phyloP scores from a whole-genome alignment of 169 alveolate species.

The Plasmodium vivax region DNA sequence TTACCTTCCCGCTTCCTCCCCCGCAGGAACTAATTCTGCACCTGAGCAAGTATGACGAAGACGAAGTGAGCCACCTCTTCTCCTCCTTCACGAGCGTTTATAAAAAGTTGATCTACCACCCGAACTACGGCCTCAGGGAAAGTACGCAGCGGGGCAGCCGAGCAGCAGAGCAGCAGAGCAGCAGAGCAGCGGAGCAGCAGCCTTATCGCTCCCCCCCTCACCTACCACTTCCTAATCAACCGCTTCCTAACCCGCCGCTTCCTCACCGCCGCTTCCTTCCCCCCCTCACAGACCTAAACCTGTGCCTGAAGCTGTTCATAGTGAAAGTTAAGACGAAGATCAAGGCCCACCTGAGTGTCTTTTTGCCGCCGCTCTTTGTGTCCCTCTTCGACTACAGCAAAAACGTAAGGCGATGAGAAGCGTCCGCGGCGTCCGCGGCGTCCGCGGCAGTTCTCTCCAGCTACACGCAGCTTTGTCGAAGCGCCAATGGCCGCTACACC shows the following conservation, averaged over 20 bases:
- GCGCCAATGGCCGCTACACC: no score
- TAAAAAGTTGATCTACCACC: constrained; percentile 51
- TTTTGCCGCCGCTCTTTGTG: constrained; percentile 45
- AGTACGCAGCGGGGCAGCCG: not conserved
- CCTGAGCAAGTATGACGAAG: constrained; percentile 20
- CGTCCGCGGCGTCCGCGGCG: not conserved
- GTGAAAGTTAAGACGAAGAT: constrained; percentile 39
- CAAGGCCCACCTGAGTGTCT: constrained; percentile 29
- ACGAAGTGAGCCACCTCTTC: constrained; percentile 13
- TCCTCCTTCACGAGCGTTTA: constrained; percentile 43
- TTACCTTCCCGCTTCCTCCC: not conserved
- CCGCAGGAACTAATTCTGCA: constrained; percentile 30
- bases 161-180: no score
- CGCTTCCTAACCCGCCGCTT: not conserved
- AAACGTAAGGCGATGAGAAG: constrained; percentile 43
- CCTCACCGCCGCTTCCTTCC: not conserved
- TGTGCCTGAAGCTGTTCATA: constrained; percentile 44
- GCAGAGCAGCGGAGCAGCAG: no score
- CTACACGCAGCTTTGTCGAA: no score
- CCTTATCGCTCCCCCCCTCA: no score
- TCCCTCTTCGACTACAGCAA: constrained; percentile 47
- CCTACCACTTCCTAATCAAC: no score
- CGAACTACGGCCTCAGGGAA: constrained; percentile 51
- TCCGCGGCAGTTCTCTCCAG: not conserved
- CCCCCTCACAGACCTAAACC: constrained; percentile 13